phyloP scores from a whole-genome alignment of 192 early-diverging fungal species.

The Rhizoclosmatium globosum region DNA sequence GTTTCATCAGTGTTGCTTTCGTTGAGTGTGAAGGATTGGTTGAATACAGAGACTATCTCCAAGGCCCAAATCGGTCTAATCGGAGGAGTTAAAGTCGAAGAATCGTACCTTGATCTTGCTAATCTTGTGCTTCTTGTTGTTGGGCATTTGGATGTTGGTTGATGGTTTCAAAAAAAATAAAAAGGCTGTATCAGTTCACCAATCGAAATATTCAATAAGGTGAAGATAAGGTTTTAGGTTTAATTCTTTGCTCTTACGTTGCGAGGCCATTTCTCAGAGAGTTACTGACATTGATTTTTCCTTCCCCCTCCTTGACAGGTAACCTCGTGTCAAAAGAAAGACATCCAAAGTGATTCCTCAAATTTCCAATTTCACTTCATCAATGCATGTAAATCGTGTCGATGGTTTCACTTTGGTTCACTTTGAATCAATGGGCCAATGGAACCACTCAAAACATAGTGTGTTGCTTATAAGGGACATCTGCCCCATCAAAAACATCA shows the following conservation, averaged over 20 bases:
- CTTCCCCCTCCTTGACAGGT: background rate
- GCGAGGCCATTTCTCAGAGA: too few relatives aligned
- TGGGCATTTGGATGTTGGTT: constrained; percentile 21
- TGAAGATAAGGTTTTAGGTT: too few relatives aligned
- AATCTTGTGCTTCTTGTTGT: constrained; percentile 43
- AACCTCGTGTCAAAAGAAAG: too few relatives aligned
- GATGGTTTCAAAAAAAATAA: constrained; percentile 25
- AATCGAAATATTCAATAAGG: too few relatives aligned
- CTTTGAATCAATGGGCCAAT: background rate
- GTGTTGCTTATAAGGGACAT: background rate
- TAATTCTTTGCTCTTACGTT: too few relatives aligned
- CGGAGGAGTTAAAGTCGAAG: background rate
- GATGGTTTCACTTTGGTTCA: background rate
- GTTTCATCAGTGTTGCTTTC: background rate
- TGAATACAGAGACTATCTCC: background rate
- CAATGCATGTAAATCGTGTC: background rate
- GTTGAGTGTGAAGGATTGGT: background rate
- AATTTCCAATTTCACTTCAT: background rate
- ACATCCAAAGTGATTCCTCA: too few relatives aligned
- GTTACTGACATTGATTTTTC: background rate
- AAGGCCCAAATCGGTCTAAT: background rate
- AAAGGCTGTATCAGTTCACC: background rate
- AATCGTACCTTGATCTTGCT: constrained; percentile 38
- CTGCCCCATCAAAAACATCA: background rate
- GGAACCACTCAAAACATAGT: background rate